Evolutionary conservation across 768 basidiomycete species (phyloP).

Genomic region (Boletus pseudopeckii): DNA sequence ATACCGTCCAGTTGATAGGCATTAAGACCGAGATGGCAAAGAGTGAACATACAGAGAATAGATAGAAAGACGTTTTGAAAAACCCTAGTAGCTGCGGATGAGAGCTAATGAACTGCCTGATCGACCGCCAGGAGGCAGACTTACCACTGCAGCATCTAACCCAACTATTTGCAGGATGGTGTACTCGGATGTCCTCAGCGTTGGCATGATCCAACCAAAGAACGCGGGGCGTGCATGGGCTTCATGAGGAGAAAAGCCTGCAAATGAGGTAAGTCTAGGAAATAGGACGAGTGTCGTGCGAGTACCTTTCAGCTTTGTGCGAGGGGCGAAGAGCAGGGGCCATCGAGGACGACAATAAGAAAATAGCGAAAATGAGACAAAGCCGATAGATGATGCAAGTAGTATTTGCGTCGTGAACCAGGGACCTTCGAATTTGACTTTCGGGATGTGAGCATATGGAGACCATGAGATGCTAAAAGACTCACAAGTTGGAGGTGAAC

Average conservation of each 20-base stretch:
- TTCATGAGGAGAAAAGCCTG: conserved; percentile 92
- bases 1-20: conserved; percentile 90
- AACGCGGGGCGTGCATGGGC: conserved; percentile 83
- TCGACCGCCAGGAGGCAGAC: conserved; percentile 28
- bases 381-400: conserved; percentile 74
- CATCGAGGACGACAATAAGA: conserved; percentile 85
- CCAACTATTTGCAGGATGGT: conserved; percentile 95
- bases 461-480: conserved; percentile 11
- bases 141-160: conserved; percentile 91
- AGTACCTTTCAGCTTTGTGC: conserved; percentile 90
- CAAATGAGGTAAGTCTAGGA: not conserved
- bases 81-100: conserved; percentile 80
- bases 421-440: conserved; percentile 84
- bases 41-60: conserved; percentile 84
- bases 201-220: conserved; percentile 97
- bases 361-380: conserved; percentile 81
- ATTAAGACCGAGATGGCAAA: conserved; percentile 84
- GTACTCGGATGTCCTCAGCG: conserved; percentile 85
- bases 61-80: conserved; percentile 90
- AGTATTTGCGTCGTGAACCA: conserved; percentile 93
- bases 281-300: not conserved
- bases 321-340: conserved; percentile 87
- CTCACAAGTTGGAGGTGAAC: conserved; percentile 63
- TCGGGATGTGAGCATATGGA: conserved; percentile 2
- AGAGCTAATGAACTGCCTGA: not conserved